Evolutionary conservation across 1,139 yeast genomes (phyloP).

Genomic region (Candida smagusa): DNA sequence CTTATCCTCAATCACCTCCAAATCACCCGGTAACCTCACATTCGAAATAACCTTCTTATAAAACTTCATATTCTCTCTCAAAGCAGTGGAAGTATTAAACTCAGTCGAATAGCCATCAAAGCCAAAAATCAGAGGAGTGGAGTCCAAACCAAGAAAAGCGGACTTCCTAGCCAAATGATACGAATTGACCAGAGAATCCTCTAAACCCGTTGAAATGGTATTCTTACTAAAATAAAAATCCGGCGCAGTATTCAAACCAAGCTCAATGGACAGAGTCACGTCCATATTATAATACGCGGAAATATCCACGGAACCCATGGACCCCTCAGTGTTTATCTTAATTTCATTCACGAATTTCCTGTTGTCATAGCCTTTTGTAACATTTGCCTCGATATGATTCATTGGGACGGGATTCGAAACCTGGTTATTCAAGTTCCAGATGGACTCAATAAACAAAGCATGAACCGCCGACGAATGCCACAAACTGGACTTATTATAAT

Average conservation of each 20-base stretch:
- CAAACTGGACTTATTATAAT: slow-evolving; percentile 18
- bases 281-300: slow-evolving; percentile 10
- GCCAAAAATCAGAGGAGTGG: slow-evolving; percentile 26
- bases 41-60: slow-evolving; percentile 47
- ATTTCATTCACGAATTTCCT: slow-evolving; percentile 38
- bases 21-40: slow-evolving; percentile 20
- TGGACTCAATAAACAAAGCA: slow-evolving; percentile 31
- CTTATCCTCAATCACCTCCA: slow-evolving; percentile 57
- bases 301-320: slow-evolving; percentile 14
- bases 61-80: slow-evolving; percentile 43
- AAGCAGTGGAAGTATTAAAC: slow-evolving; percentile 44
- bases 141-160: slow-evolving; percentile 20
- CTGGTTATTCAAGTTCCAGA: slow-evolving; percentile 39
- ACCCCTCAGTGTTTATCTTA: slow-evolving; percentile 12
- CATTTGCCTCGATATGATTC: slow-evolving; percentile 30
- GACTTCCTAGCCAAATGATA: slow-evolving; percentile 15
- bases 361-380: slow-evolving; percentile 24
- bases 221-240: slow-evolving; percentile 14
- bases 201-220: slow-evolving; percentile 10
- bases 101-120: slow-evolving; percentile 22
- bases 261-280: slow-evolving; percentile 5
- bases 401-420: slow-evolving; percentile 20
- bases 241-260: slow-evolving; percentile 6
- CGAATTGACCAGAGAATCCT: slow-evolving; percentile 11
- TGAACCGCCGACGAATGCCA: slow-evolving; percentile 44